Evolutionary conservation across 768 basidiomycete species (phyloP).

Genomic region (Termitomyces sp.): DNA sequence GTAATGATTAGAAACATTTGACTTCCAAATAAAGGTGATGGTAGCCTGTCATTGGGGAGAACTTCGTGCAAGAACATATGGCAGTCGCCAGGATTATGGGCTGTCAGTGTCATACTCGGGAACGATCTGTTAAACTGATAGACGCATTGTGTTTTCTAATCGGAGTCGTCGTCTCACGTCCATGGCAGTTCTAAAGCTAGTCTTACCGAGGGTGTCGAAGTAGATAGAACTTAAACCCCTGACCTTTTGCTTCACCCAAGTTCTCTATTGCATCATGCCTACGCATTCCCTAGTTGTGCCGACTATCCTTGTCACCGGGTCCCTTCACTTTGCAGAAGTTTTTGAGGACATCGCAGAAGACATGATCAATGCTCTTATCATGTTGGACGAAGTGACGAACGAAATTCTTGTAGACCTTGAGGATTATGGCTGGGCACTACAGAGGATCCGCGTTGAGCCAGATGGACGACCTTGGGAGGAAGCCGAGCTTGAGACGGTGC

Average conservation of each 20-base stretch:
- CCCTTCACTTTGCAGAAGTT: too few species aligned
- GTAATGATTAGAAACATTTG: not conserved
- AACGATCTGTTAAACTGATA: not conserved
- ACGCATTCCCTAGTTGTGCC: conserved; percentile 38
- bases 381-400: too few species aligned
- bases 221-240: not conserved
- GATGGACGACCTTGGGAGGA: too few species aligned
- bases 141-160: not conserved
- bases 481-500: too few species aligned
- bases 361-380: too few species aligned
- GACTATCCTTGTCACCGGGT: not conserved
- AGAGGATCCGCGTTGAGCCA: too few species aligned
- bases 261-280: conserved; percentile 28
- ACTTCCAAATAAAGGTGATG: conserved; percentile 2
- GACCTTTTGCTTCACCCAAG: not conserved
- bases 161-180: not conserved
- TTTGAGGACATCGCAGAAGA: too few species aligned
- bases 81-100: not conserved
- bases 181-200: not conserved
- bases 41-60: not conserved
- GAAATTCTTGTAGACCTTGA: too few species aligned
- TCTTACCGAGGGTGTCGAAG: not conserved
- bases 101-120: not conserved
- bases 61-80: not conserved
- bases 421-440: too few species aligned